Evolutionary conservation across 2,329 filamentous ascomycete species (phyloP).

Genomic region (Colletotrichum melonis): DNA sequence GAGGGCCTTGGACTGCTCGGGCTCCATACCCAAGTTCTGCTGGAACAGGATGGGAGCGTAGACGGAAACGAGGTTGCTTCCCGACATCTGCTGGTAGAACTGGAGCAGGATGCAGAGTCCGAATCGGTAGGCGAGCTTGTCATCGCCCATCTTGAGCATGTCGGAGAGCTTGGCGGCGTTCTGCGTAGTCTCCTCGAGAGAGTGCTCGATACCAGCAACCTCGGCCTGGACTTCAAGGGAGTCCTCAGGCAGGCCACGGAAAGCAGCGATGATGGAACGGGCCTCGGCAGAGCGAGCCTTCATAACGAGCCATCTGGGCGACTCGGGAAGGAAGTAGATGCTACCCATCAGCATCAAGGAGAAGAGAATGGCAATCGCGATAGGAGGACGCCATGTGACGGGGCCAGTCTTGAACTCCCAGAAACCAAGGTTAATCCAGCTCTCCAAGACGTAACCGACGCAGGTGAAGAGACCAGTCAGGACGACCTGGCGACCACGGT

Average conservation of each 20-base stretch:
- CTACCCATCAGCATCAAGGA: slow-evolving; percentile 46
- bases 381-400: slow-evolving; percentile 47
- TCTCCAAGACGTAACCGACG: slow-evolving; percentile 47
- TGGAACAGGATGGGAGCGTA: slow-evolving; percentile 53
- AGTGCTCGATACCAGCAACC: slow-evolving; percentile 59
- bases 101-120: slow-evolving; percentile 62
- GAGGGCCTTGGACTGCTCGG: slow-evolving; percentile 52
- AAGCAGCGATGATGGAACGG: slow-evolving; percentile 46
- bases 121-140: slow-evolving; percentile 61
- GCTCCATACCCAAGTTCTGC: slow-evolving; percentile 52
- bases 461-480: slow-evolving; percentile 42
- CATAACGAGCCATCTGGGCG: slow-evolving; percentile 47
- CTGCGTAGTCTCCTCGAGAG: slow-evolving; percentile 55
- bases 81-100: slow-evolving; percentile 53
- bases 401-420: slow-evolving; percentile 44
- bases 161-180: slow-evolving; percentile 52
- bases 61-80: slow-evolving; percentile 49
- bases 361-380: slow-evolving; percentile 48
- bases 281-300: slow-evolving; percentile 46
- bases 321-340: slow-evolving; percentile 48
- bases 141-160: slow-evolving; percentile 60
- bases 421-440: slow-evolving; percentile 60
- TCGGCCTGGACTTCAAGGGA: slow-evolving; percentile 64
- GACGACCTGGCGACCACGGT: slow-evolving; percentile 56
- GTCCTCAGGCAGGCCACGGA: slow-evolving; percentile 59